Conservation (phyloP, 2,329 filamentous ascomycete genomes). For the Apiospora saccharicola region DNA sequence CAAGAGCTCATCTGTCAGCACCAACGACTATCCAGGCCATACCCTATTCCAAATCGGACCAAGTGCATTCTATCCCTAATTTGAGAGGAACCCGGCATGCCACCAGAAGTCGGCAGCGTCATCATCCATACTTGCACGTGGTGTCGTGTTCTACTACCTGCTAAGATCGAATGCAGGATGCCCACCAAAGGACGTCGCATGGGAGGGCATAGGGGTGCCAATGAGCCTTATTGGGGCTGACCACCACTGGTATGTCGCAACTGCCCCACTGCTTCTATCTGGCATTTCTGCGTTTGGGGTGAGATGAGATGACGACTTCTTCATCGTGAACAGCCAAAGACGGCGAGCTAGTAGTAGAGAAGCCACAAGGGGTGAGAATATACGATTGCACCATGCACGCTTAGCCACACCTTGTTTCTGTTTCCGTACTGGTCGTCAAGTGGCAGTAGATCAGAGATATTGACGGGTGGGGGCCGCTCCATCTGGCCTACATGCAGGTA, state of each 20-base stretch:
- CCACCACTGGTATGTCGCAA: background rate
- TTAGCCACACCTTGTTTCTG: conserved; percentile 11
- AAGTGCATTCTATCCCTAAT: conserved; percentile 4
- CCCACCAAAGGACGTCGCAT: conserved; percentile 11
- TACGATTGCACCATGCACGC: background rate
- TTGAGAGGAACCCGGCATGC: conserved; percentile 1
- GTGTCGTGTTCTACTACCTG: background rate
- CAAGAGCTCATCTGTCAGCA: background rate
- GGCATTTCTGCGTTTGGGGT: background rate
- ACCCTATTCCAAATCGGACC: background rate
- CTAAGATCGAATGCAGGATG: too few species aligned
- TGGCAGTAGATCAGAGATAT: background rate
- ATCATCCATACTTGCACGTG: conserved; percentile 22
- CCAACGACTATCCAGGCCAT: background rate
- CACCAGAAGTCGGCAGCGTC: conserved; percentile 2
- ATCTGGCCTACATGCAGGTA: background rate
- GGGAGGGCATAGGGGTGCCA: background rate
- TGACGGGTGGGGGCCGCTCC: background rate
- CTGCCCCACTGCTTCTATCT: background rate
- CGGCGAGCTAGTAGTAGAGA: background rate
- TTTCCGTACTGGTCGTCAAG: background rate
- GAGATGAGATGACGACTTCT: conserved; percentile 6
- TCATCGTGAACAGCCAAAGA: background rate
- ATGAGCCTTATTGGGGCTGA: background rate
- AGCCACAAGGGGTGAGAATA: conserved; percentile 4